Evolutionary conservation across 495 filamentous ascomycete genomes (phyloP).

Genomic region (Penicillium fimorum): DNA sequence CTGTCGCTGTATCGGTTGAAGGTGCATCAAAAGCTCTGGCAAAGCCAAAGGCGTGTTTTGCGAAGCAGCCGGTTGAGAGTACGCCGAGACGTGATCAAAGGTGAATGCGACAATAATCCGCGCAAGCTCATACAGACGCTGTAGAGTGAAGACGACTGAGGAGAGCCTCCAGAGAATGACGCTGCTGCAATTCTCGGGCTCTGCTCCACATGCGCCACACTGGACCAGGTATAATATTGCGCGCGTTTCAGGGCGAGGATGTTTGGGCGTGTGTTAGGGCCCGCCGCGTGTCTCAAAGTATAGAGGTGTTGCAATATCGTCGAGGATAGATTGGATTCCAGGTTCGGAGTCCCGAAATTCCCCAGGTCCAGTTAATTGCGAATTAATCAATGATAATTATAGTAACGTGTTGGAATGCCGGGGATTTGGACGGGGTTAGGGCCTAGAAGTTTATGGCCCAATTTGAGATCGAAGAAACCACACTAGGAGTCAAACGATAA

Average conservation of each 20-base stretch:
- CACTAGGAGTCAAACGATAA: constrained; percentile 9
- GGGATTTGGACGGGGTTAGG: constrained; percentile 11
- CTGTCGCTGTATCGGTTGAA: constrained; percentile 34
- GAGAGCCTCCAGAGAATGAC: constrained; percentile 16
- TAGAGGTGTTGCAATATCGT: constrained; percentile 22
- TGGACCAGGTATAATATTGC: constrained; percentile 21
- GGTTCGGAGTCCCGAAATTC: constrained; percentile 4
- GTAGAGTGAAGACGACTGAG: constrained; percentile 1
- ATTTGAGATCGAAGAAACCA: constrained; percentile 18
- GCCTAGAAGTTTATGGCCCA: constrained; percentile 21
- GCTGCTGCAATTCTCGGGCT: constrained; percentile 11
- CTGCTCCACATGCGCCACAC: constrained; percentile 27
- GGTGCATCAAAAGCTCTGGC: constrained; percentile 33
- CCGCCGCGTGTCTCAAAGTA: constrained; percentile 9
- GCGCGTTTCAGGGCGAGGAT: constrained; percentile 22
- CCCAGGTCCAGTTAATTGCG: constrained; percentile 10
- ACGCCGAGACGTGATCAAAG: constrained; percentile 9
- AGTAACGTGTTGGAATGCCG: constrained; percentile 25
- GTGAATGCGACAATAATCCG: constrained; percentile 12
- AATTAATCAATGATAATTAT: constrained; percentile 34
- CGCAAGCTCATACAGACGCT: constrained; percentile 22
- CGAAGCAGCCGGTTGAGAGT: constrained; percentile 3
- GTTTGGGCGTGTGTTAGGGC: constrained; percentile 12
- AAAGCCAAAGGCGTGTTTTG: constrained; percentile 14
- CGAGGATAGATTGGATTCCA: constrained; percentile 28